phyloP scores from a whole-genome alignment of 2,329 filamentous ascomycete species.

The Chaetomium sp. region DNA sequence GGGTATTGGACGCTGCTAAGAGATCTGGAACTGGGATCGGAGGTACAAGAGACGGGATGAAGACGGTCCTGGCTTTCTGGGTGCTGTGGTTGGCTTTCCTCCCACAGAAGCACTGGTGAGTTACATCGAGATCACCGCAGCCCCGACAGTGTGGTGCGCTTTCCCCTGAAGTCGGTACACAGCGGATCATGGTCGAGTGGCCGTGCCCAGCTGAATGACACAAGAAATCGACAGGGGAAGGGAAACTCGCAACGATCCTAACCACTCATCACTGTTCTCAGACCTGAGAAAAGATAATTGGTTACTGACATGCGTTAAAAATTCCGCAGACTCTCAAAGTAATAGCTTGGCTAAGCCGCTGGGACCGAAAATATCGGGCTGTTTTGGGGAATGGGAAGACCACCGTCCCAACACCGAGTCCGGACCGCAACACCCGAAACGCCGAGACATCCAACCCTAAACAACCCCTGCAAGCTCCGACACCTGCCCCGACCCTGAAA shows the following conservation, averaged over 20 bases:
- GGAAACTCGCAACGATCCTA: no score
- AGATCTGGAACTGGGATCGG: background rate
- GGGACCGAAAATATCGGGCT: constrained; percentile 3
- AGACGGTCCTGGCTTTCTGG: background rate
- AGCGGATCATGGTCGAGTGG: background rate
- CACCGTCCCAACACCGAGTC: no score
- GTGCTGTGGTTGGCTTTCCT: constrained; percentile 6
- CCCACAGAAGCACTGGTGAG: constrained; percentile 16
- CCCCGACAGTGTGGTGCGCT: background rate
- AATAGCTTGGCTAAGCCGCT: constrained; percentile 4
- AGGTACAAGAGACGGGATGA: background rate
- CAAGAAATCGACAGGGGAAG: no score
- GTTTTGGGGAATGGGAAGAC: no score
- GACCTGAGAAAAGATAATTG: background rate
- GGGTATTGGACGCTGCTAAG: no score
- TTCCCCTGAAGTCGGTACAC: background rate
- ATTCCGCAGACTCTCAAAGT: background rate
- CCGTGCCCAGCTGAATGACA: no score
- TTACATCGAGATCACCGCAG: constrained; percentile 11
- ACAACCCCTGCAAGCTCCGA: no score
- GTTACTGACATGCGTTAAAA: constrained; percentile 8
- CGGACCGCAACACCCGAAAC: no score
- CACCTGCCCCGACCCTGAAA: no score
- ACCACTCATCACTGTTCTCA: no score
- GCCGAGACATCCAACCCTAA: no score